Evolutionary conservation across 768 basidiomycete genomes (phyloP), one percentile per base, ranked within the genome.

Genomic region (Tylopilus rubrobrunneus): DNA sequence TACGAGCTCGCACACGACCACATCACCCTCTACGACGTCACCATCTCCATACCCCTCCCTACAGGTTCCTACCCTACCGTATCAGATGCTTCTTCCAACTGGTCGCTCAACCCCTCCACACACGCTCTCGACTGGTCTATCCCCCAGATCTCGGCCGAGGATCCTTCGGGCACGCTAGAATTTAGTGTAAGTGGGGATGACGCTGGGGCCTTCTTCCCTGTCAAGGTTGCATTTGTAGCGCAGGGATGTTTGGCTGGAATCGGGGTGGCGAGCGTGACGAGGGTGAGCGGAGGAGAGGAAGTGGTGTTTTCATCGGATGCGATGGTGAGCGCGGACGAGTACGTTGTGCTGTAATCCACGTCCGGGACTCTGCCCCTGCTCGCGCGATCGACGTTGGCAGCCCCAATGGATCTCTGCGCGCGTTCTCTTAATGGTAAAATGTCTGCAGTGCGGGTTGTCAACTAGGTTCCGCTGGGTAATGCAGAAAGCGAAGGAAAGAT

Each of bases 1-100:
- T 98, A 97, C 66, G 95, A 98, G 68, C 86, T 98, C 44, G 93
- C 96, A 67, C 89, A 92, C 58, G 80, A 88, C 57, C 79, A 78
- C 45, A 73, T 98, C 50, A 82, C 84, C 0, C 77, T 98, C 2
- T 83, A 90, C 68, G 91, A 98, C 67, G 82, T 95, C 23, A 78
- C 84, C 58, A 92, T 98, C 56, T 86, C 87, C 49, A 96, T 98
- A 61, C 94, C 96, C 25, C 84, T 98, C 45, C 95, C 95, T 6
- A 68, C 83, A 44, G 92, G 92, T 36, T 88, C 89, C 11, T 93
- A 92, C 71, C 94, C 92, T 2, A 87, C 85, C 10, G 87, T 94
- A 39, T 78, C 87, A 3, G 84, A 88, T 39, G 27, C 36, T 0
- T 81, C 86, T 60, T 74, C 82, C 5, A 81, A 85, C 62, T 97